These are phyloP conservation scores for Bryoglossum gracile DNA, from an alignment of 495 filamentous ascomycete species.

Conservation along the genomic window DNA sequence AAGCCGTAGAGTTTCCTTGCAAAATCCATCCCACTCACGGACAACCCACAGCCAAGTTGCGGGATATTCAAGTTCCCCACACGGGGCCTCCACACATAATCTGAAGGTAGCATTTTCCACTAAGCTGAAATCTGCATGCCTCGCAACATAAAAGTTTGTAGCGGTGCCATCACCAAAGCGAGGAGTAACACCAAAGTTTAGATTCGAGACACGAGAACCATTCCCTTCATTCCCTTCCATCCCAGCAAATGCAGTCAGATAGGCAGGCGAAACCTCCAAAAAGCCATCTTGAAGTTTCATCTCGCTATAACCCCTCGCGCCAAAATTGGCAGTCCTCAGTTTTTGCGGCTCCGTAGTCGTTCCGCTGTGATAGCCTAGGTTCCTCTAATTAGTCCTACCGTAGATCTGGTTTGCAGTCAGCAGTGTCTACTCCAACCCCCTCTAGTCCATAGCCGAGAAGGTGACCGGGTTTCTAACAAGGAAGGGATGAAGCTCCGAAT, in stretches of 20 bases:
- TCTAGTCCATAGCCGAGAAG: too few species aligned
- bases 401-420: too few species aligned
- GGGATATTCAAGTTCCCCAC: too few species aligned
- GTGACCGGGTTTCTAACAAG: too few species aligned
- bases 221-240: constrained; percentile 40
- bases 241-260: constrained; percentile 32
- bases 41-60: too few species aligned
- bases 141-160: constrained; percentile 53
- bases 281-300: constrained; percentile 67
- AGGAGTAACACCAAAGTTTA: constrained; percentile 48
- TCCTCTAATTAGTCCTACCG: constrained; percentile 78
- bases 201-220: constrained; percentile 11
- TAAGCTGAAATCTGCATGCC: constrained; percentile 60
- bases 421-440: too few species aligned
- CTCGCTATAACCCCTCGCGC: constrained; percentile 70
- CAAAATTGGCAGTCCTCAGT: constrained; percentile 55
- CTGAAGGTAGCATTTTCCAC: too few species aligned
- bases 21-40: too few species aligned
- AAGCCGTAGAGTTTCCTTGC: too few species aligned
- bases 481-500: too few species aligned
- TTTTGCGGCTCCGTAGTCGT: constrained; percentile 57
- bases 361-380: constrained; percentile 56
- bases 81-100: too few species aligned
- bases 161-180: constrained; percentile 41
- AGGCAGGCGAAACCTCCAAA: constrained; percentile 56